These are phyloP conservation scores for Barnettozyma sp. DNA, from an alignment of 805 yeast genomes.

Conservation along the genomic window DNA sequence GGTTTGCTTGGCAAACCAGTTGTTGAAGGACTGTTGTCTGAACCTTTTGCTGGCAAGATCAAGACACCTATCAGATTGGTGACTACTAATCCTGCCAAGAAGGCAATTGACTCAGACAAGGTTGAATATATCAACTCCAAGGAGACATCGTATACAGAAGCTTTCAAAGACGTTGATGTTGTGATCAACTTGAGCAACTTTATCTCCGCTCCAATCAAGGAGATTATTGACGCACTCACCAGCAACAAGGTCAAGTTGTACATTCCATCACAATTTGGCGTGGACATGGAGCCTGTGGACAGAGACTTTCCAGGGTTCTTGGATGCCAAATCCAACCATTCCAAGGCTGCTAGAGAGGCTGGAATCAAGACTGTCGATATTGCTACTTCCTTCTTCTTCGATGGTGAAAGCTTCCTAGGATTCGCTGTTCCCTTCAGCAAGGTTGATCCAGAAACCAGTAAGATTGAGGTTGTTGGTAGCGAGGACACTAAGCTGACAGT, in stretches of 20 bases:
- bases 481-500: slow-evolving; percentile 32
- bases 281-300: slow-evolving; percentile 30
- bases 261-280: slow-evolving; percentile 58
- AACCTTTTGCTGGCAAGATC: slow-evolving; percentile 36
- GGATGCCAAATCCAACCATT: slow-evolving; percentile 22
- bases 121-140: slow-evolving; percentile 15
- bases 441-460: slow-evolving; percentile 26
- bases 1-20: slow-evolving; percentile 48
- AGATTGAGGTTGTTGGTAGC: slow-evolving; percentile 31
- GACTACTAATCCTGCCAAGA: slow-evolving; percentile 26
- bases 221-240: slow-evolving; percentile 34
- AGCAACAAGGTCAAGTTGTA: slow-evolving; percentile 42
- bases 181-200: slow-evolving; percentile 39
- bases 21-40: slow-evolving; percentile 37
- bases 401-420: slow-evolving; percentile 22
- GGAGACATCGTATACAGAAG: slow-evolving; percentile 26
- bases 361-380: slow-evolving; percentile 45
- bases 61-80: slow-evolving; percentile 44
- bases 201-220: slow-evolving; percentile 27
- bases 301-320: slow-evolving; percentile 31
- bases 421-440: slow-evolving; percentile 29
- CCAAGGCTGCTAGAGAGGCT: slow-evolving; percentile 32
- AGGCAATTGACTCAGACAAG: slow-evolving; percentile 17
- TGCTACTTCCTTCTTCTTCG: slow-evolving; percentile 35
- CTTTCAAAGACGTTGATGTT: slow-evolving; percentile 43